These are phyloP conservation scores for Lipomyces yamadae DNA, from an alignment of 805 yeast species.

Conservation along the genomic window DNA sequence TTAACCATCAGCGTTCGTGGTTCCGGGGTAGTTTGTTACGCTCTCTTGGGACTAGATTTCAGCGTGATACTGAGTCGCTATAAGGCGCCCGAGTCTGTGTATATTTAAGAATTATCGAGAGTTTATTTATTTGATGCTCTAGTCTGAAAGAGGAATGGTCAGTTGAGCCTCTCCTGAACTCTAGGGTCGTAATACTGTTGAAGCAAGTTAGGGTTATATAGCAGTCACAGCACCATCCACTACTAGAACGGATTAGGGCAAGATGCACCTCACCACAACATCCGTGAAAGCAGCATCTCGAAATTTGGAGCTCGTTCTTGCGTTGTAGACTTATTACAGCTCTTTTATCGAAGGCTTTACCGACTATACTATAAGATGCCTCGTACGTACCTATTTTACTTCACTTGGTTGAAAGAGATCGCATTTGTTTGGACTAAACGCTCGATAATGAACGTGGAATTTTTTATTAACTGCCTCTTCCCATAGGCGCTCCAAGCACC, in stretches of 20 bases:
- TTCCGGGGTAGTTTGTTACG: too few relatives aligned
- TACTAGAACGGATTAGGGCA: not conserved
- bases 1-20: too few relatives aligned
- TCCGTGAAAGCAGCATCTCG: not conserved
- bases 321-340: not conserved
- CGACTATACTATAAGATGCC: constrained; percentile 24
- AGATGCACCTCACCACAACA: not conserved
- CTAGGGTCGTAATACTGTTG: too few relatives aligned
- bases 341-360: not conserved
- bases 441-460: not conserved
- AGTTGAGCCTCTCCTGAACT: too few relatives aligned
- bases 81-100: too few relatives aligned
- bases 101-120: too few relatives aligned
- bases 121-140: too few relatives aligned
- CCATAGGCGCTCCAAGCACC: constrained; percentile 84
- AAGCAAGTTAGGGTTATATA: not conserved
- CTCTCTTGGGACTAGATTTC: too few relatives aligned
- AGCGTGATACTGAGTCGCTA: too few relatives aligned
- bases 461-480: not conserved
- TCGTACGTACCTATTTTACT: constrained; percentile 26
- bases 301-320: not conserved
- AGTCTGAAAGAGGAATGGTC: too few relatives aligned
- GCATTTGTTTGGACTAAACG: not conserved
- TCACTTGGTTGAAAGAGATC: not conserved
- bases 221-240: not conserved